Evolutionary conservation across 768 basidiomycete genomes (phyloP).

Genomic region (Leccinellum rugosiceps): DNA sequence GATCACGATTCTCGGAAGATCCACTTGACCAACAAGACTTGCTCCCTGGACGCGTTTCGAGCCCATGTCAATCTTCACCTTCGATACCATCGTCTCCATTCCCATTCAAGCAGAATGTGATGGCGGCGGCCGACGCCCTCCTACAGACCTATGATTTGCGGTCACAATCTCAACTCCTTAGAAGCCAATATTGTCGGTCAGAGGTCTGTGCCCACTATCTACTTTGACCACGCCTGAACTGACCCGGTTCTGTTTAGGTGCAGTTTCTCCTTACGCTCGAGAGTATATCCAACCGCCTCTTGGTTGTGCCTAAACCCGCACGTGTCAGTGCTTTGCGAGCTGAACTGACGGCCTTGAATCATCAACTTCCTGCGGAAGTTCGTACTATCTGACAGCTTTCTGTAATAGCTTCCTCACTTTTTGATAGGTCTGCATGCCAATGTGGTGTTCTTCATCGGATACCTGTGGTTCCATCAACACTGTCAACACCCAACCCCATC

Average conservation of each 20-base stretch:
- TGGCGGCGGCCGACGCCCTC: slow-evolving; percentile 50
- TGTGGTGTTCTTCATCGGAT: slow-evolving; percentile 83
- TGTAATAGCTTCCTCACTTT: slow-evolving; percentile 4
- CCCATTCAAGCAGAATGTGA: slow-evolving; percentile 42
- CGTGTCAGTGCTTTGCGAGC: slow-evolving; percentile 95
- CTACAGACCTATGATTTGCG: slow-evolving; percentile 65
- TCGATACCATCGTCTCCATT: slow-evolving; percentile 52
- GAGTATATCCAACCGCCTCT: slow-evolving; percentile 85
- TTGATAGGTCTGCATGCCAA: slow-evolving; percentile 75
- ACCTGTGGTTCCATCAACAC: slow-evolving; percentile 34
- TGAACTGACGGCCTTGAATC: slow-evolving; percentile 92
- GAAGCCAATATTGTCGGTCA: slow-evolving; percentile 85
- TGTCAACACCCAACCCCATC: slow-evolving; percentile 62
- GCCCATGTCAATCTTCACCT: slow-evolving; percentile 70
- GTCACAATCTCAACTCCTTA: slow-evolving; percentile 69
- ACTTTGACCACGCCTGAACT: neutral
- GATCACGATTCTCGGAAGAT: slow-evolving; percentile 63
- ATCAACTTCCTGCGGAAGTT: slow-evolving; percentile 95
- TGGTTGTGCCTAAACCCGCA: slow-evolving; percentile 91
- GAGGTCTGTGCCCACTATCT: slow-evolving; percentile 50
- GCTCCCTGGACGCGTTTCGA: slow-evolving; percentile 33
- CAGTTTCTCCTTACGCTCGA: slow-evolving; percentile 87
- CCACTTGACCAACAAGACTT: slow-evolving; percentile 68
- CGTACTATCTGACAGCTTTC: slow-evolving; percentile 8
- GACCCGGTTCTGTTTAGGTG: slow-evolving; percentile 43